A percentile compares a stretch with the other conserved stretches of the same genome.
phyloP scores from a whole-genome alignment of 2,329 filamentous ascomycete species.

The Atkinsonella hypoxylon region DNA sequence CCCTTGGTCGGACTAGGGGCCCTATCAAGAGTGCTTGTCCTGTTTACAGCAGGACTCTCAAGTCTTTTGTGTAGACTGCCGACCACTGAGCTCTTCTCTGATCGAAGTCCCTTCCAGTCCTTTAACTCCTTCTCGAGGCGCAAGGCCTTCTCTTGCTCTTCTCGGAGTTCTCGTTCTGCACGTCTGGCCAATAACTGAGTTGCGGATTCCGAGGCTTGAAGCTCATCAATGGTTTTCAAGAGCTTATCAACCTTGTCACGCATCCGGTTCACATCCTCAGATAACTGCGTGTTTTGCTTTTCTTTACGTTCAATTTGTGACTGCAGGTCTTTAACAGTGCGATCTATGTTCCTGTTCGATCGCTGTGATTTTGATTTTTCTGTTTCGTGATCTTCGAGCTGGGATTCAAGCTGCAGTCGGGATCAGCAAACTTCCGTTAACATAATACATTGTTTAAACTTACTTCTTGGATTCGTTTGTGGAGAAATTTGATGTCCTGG shows the following conservation, averaged over 20 bases:
- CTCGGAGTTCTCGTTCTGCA: slow-evolving; percentile 78
- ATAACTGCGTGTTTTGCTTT: slow-evolving; percentile 68
- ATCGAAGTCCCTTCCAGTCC: slow-evolving; percentile 64
- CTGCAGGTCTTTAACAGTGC: slow-evolving; percentile 86
- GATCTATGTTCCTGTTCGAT: slow-evolving; percentile 83
- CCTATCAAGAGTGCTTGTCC: slow-evolving; percentile 54
- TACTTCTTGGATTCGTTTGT: slow-evolving; percentile 92
- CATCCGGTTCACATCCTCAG: slow-evolving; percentile 72
- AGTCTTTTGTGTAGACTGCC: slow-evolving; percentile 28
- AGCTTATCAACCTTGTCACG: slow-evolving; percentile 88
- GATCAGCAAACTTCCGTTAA: slow-evolving; percentile 15
- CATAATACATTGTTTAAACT: slow-evolving; percentile 20
- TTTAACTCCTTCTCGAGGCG: slow-evolving; percentile 83
- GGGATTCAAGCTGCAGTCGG: slow-evolving; percentile 61
- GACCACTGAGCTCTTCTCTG: slow-evolving; percentile 44
- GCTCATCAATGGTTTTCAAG: slow-evolving; percentile 81
- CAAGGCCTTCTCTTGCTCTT: slow-evolving; percentile 72
- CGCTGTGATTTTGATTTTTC: slow-evolving; percentile 72
- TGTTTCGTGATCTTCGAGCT: slow-evolving; percentile 72
- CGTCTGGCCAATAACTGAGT: slow-evolving; percentile 72
- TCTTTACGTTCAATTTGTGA: slow-evolving; percentile 87
- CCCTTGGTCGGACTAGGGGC: slow-evolving; percentile 63
- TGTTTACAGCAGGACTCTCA: slow-evolving; percentile 38
- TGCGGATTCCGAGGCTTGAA: slow-evolving; percentile 75
- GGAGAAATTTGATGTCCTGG: slow-evolving; percentile 88